Percentiles rank a stretch among this genome's conserved stretches.
These are phyloP conservation scores for Rhodotorula sp. DNA, from an alignment of 1,284 basidiomycete species.

Conservation along the genomic window DNA sequence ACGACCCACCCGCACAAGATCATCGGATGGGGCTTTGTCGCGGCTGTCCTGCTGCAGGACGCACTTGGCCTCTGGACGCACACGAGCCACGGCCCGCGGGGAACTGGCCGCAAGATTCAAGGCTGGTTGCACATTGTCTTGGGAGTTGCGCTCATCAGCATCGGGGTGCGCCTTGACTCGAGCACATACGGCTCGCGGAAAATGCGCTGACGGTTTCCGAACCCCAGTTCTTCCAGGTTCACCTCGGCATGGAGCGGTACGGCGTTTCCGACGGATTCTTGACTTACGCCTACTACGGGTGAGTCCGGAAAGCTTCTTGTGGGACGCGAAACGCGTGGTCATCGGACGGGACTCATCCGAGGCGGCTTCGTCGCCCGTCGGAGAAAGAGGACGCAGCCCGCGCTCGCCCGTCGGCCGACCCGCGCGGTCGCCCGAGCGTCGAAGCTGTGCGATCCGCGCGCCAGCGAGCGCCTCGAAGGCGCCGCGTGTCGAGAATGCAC, in stretches of 20 bases:
- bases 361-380: too few species aligned
- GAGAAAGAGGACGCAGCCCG: too few species aligned
- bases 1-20: constrained; percentile 19
- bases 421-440: too few species aligned
- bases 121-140: constrained; percentile 22
- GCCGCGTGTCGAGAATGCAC: too few species aligned
- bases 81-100: neutral
- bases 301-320: neutral
- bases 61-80: constrained; percentile 16
- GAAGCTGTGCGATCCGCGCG: too few species aligned
- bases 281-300: constrained; percentile 11
- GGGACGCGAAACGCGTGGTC: too few species aligned
- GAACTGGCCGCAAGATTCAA: neutral
- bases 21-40: constrained; percentile 16
- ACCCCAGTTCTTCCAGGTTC: constrained; percentile 23
- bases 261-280: neutral
- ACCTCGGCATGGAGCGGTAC: constrained; percentile 28
- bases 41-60: constrained; percentile 9
- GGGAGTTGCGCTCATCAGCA: constrained; percentile 6
- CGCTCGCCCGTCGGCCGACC: too few species aligned
- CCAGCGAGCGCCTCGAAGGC: too few species aligned
- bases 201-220: neutral
- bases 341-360: too few species aligned
- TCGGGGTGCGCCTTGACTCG: constrained; percentile 2
- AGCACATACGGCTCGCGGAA: neutral